These are phyloP conservation scores for Mycosarcoma mackinlayi DNA, from an alignment of 1,284 basidiomycete genomes.

Conservation along the genomic window DNA sequence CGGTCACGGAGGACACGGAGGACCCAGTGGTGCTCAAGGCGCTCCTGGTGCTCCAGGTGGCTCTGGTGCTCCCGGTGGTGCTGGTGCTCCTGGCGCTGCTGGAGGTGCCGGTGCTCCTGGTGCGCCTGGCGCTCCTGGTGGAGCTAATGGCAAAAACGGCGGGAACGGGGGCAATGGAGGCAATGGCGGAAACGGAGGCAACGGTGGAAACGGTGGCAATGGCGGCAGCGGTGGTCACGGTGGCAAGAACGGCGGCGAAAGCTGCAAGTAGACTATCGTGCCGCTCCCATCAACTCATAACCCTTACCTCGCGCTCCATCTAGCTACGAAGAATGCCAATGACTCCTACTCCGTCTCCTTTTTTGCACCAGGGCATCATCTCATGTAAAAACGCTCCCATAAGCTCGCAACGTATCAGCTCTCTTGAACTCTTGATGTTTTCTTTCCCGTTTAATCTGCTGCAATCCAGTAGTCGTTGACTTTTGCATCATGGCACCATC, in stretches of 20 bases:
- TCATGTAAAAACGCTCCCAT: too few species aligned
- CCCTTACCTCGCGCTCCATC: neutral
- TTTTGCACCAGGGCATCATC: too few species aligned
- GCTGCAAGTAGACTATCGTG: neutral
- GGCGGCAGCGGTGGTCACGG: constrained; percentile 7
- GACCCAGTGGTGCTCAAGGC: neutral
- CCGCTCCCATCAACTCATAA: neutral
- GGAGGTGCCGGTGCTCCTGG: neutral
- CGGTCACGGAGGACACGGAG: neutral
- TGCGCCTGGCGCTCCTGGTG: constrained; percentile 10
- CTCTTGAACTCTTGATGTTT: too few species aligned
- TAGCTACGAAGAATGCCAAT: too few species aligned
- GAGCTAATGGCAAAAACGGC: constrained; percentile 1
- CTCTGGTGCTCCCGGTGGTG: constrained; percentile 1
- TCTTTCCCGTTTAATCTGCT: too few species aligned
- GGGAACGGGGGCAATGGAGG: constrained; percentile 17
- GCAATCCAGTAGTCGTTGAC: too few species aligned
- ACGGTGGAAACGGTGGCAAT: constrained; percentile 3
- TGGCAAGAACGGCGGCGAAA: constrained; percentile 3
- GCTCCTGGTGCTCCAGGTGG: neutral
- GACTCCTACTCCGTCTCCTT: too few species aligned
- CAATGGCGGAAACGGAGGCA: constrained; percentile 15
- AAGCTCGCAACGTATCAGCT: too few species aligned
- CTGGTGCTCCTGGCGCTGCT: neutral
- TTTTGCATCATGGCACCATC: too few species aligned